Percentiles rank a stretch among this genome's conserved stretches.
Evolutionary conservation across 2,329 filamentous ascomycete genomes (phyloP).

Genomic region (Mycosphaerella sp.): DNA sequence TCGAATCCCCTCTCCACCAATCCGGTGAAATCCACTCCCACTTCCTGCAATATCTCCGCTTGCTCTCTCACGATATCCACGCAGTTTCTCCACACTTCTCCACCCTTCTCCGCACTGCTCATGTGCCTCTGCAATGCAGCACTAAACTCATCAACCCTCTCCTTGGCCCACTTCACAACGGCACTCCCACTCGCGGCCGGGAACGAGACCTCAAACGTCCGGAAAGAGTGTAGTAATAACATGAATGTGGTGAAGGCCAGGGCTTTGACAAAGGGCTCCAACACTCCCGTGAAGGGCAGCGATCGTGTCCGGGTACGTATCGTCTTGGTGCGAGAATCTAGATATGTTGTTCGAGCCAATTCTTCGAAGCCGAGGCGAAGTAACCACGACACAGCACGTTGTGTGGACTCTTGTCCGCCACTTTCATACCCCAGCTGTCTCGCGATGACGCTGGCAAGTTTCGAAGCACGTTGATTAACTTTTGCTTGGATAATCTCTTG

Average conservation of each 20-base stretch:
- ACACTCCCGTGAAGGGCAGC: slow-evolving; percentile 90
- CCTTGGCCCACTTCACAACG: slow-evolving; percentile 97
- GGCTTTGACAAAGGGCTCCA: slow-evolving; percentile 90
- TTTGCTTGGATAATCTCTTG: slow-evolving; percentile 92
- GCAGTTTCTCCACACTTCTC: slow-evolving; percentile 72
- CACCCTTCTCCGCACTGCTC: slow-evolving; percentile 73
- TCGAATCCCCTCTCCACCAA: slow-evolving; percentile 58
- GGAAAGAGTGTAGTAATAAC: slow-evolving; percentile 84
- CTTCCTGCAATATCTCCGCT: slow-evolving; percentile 70
- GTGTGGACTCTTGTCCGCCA: slow-evolving; percentile 68
- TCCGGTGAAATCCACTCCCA: slow-evolving; percentile 83
- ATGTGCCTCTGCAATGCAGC: slow-evolving; percentile 73
- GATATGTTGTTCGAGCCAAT: slow-evolving; percentile 76
- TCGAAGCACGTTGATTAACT: slow-evolving; percentile 75
- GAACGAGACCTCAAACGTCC: slow-evolving; percentile 44
- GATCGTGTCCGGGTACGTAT: slow-evolving; percentile 80
- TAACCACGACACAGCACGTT: slow-evolving; percentile 76
- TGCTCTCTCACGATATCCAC: slow-evolving; percentile 76
- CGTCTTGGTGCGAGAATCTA: slow-evolving; percentile 68
- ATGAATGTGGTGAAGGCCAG: slow-evolving; percentile 94
- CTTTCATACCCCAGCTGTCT: slow-evolving; percentile 72
- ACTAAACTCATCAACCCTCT: slow-evolving; percentile 88
- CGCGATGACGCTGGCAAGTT: slow-evolving; percentile 70
- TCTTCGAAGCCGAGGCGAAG: slow-evolving; percentile 85
- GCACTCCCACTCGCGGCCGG: slow-evolving; percentile 85